Conservation (phyloP, 2,329 filamentous ascomycete genomes). For the Alternaria sp. region DNA sequence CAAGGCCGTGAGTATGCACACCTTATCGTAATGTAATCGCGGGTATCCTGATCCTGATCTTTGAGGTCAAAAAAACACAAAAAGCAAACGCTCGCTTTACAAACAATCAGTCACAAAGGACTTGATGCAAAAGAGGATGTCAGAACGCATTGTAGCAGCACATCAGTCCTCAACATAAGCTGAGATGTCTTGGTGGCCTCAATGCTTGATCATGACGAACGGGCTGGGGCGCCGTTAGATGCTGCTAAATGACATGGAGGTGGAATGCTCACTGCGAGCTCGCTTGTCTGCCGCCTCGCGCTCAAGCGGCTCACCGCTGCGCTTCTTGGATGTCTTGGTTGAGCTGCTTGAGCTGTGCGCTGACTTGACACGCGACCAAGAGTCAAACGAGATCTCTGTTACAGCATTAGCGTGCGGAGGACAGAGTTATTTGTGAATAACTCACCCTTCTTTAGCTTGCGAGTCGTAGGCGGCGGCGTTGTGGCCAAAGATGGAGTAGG, state of each 20-base stretch:
- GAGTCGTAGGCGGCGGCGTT: conserved; percentile 65
- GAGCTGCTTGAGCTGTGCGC: conserved; percentile 44
- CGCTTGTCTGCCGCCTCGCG: conserved; percentile 41
- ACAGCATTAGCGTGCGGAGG: conserved; percentile 19
- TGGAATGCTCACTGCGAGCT: conserved; percentile 43
- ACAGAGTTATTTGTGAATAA: background rate
- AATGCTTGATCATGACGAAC: conserved; percentile 21
- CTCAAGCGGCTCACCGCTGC: conserved; percentile 43
- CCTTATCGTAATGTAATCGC: conserved; percentile 19
- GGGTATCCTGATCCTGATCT: conserved; percentile 25
- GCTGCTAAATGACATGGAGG: conserved; percentile 38
- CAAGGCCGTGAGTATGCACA: conserved; percentile 7
- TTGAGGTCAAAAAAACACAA: conserved; percentile 14
- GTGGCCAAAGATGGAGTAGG: conserved; percentile 56
- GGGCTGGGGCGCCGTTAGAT: conserved; percentile 37
- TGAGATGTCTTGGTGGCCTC: background rate
- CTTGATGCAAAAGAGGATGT: conserved; percentile 4
- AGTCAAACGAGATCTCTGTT: conserved; percentile 63
- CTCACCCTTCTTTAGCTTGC: conserved; percentile 68
- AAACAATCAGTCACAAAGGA: conserved; percentile 19
- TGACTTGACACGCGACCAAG: conserved; percentile 72
- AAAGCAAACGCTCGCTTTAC: conserved; percentile 28
- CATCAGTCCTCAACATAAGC: background rate
- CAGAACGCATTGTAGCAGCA: background rate
- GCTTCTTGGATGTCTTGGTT: conserved; percentile 51